Base-by-base conservation (phyloP, 805 yeast genomes). In the Wickerhamiella occidentalis region DNA sequence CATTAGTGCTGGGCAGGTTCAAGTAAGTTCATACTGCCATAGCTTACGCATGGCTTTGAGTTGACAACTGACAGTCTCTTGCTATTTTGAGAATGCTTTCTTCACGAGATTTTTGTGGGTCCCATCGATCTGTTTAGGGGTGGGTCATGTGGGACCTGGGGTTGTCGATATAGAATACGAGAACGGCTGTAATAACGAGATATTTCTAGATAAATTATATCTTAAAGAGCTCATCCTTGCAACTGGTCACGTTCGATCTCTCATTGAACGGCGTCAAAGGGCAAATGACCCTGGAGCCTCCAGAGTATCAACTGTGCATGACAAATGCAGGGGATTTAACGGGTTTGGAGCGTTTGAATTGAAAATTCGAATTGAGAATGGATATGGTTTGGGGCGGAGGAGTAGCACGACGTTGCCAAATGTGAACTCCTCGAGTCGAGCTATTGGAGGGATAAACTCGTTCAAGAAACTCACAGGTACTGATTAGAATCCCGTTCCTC, bases 1-100 rank as follows among this genome's bases (percentile, higher is more conserved):
- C 78, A 74, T 84, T 92, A 84, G 3, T 59, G 60, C 3, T 67
- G 85, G 45, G 87, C 63, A 11, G 19, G 50, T 56, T 13, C 76
- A 47, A 90, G 61, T 3, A 90, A 63, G 59, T 85, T 88, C 6
- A 71, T 61, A 19, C 82, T 74, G 1, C 96, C 96, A 0, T 94
- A 81, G 1, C 96, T 85, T 1, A 82, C 72, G 0, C 87, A 77
- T 0, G 83, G 80, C 49, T 77, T 80, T 2, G 95, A 80, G 4
- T 87, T 80, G 21, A 80, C 64, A 2, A 80, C 67, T 0, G 96
- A 87, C 0, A 96, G 94, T 54, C 79, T 73, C 1, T 83, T 69
- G 0, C 80, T 80, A 61, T 79, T 74, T n/a, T 19, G 22, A 11
- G 43, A 18, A 19, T 22, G 45, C 15, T 19, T 40, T 26, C 25